These are phyloP conservation scores for Leccinum rimulosum DNA, from an alignment of 768 basidiomycete genomes.

Conservation along the genomic window DNA sequence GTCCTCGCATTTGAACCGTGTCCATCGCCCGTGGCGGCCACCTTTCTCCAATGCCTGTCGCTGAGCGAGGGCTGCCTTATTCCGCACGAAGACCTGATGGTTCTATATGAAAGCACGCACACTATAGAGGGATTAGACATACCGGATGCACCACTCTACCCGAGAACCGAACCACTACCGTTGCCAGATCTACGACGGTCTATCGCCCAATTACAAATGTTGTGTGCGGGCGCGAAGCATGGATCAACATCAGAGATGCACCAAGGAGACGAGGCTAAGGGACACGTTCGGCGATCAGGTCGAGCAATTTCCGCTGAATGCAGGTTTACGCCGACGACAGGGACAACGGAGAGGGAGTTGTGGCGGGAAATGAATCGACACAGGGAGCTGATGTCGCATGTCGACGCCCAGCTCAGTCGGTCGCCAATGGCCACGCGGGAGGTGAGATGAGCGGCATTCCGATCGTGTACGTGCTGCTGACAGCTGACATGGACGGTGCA, in stretches of 20 bases:
- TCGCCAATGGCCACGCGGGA: slow-evolving; percentile 34
- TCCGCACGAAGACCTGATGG: slow-evolving; percentile 39
- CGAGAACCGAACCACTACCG: slow-evolving; percentile 29
- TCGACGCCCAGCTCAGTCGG: slow-evolving; percentile 49
- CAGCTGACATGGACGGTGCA: slow-evolving; percentile 14
- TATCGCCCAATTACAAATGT: slow-evolving; percentile 62
- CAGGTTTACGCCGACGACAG: slow-evolving; percentile 21
- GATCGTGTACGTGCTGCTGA: neutral
- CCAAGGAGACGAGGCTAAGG: slow-evolving; percentile 29
- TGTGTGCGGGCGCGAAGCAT: slow-evolving; percentile 36
- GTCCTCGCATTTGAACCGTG: slow-evolving; percentile 66
- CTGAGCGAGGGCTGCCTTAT: slow-evolving; percentile 52
- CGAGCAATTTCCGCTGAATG: slow-evolving; percentile 32
- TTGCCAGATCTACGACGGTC: slow-evolving; percentile 61
- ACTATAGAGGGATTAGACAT: slow-evolving; percentile 24
- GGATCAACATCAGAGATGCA: slow-evolving; percentile 29
- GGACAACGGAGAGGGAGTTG: slow-evolving; percentile 17
- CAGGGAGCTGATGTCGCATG: slow-evolving; percentile 51
- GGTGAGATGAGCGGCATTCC: slow-evolving; percentile 32
- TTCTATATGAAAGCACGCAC: slow-evolving; percentile 43
- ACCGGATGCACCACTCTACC: slow-evolving; percentile 36
- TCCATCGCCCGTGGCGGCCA: slow-evolving; percentile 49
- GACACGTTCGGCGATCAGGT: slow-evolving; percentile 30
- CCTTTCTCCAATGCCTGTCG: slow-evolving; percentile 68
- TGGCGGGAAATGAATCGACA: slow-evolving; percentile 31